These are phyloP conservation scores for Adansonia rubrostipa DNA, from an alignment of 441 rosid genomes.

Conservation along the genomic window DNA sequence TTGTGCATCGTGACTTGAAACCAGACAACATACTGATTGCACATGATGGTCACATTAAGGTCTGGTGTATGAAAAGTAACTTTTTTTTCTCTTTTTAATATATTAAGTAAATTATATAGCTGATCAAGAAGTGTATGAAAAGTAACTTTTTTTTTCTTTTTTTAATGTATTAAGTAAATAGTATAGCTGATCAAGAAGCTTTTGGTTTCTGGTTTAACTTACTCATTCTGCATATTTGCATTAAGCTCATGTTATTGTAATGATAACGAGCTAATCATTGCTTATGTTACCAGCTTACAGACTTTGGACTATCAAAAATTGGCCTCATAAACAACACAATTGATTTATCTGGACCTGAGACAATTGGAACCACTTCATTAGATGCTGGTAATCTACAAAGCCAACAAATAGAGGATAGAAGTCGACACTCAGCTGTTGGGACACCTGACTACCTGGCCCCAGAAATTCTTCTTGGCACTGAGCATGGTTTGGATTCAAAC, in stretches of 20 bases:
- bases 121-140: slow-evolving; percentile 26
- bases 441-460: slow-evolving; percentile 93
- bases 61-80: slow-evolving; percentile 43
- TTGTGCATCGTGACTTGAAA: slow-evolving; percentile 88
- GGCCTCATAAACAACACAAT: slow-evolving; percentile 86
- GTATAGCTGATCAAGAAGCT: slow-evolving; percentile 9
- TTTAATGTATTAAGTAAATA: slow-evolving; percentile 6
- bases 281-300: slow-evolving; percentile 75
- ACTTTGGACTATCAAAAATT: slow-evolving; percentile 85
- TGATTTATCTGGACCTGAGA: slow-evolving; percentile 64
- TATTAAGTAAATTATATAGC: slow-evolving; percentile 10
- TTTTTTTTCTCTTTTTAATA: not conserved
- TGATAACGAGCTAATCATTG: slow-evolving; percentile 33
- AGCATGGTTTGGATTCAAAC: slow-evolving; percentile 59
- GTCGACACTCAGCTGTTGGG: slow-evolving; percentile 71
- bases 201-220: slow-evolving; percentile 10
- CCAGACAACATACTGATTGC: slow-evolving; percentile 89
- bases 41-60: slow-evolving; percentile 91
- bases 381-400: slow-evolving; percentile 41
- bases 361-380: slow-evolving; percentile 41
- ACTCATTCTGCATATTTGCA: not conserved
- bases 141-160: not conserved
- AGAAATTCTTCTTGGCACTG: slow-evolving; percentile 91
- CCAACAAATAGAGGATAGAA: slow-evolving; percentile 53
- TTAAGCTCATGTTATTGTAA: slow-evolving; percentile 19